Evolutionary conservation across 2,329 filamentous ascomycete genomes (phyloP).

Genomic region (Ilyonectria sp.): DNA sequence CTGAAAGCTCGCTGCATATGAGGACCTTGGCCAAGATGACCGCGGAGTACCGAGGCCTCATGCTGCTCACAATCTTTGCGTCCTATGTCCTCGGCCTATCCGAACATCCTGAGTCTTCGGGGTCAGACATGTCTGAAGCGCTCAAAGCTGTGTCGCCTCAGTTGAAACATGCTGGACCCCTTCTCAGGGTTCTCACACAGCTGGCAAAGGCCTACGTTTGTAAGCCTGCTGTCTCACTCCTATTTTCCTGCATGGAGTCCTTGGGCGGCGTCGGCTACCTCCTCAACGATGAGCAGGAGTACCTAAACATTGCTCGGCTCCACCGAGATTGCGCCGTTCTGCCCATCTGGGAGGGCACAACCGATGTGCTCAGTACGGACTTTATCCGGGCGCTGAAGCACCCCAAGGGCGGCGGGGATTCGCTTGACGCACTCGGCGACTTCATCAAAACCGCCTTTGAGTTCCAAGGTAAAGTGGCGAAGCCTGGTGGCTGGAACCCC

Average conservation of each 20-base stretch:
- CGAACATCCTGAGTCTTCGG: conserved; percentile 58
- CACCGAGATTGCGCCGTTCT: conserved; percentile 76
- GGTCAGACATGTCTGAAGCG: conserved; percentile 32
- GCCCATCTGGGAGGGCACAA: conserved; percentile 82
- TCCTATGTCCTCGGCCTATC: conserved; percentile 68
- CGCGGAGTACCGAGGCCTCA: conserved; percentile 68
- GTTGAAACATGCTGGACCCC: conserved; percentile 52
- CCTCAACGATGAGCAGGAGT: conserved; percentile 73
- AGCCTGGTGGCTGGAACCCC: conserved; percentile 49
- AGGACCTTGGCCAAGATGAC: conserved; percentile 70
- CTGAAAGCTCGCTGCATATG: conserved; percentile 70
- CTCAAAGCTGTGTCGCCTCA: conserved; percentile 53
- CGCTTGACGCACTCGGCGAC: conserved; percentile 60
- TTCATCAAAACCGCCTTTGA: conserved; percentile 51
- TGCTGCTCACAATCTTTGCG: conserved; percentile 70
- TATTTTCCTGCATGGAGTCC: conserved; percentile 74
- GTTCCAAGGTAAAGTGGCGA: conserved; percentile 44
- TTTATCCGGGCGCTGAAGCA: conserved; percentile 65
- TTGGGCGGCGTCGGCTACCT: conserved; percentile 78
- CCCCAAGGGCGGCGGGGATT: conserved; percentile 53
- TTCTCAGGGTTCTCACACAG: conserved; percentile 73
- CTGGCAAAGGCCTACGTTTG: conserved; percentile 73
- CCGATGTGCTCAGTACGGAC: conserved; percentile 75
- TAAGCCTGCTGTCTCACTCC: conserved; percentile 63
- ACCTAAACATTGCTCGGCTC: conserved; percentile 76